Conservation (phyloP, 2,329 filamentous ascomycete genomes). For the Rutstroemia sydowiana region DNA sequence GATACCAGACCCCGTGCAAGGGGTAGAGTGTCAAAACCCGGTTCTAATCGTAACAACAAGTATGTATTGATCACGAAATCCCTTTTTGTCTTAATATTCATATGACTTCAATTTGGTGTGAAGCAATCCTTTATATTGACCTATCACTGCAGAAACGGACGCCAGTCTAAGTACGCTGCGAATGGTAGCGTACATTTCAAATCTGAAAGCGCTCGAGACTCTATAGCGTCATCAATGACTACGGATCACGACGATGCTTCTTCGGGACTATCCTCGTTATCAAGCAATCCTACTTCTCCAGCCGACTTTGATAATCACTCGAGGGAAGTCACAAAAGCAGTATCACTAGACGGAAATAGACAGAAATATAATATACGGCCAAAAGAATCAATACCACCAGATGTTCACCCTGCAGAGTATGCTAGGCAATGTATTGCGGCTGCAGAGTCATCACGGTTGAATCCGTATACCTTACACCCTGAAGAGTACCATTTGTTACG, state of each 20-base stretch:
- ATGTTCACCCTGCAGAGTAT: slow-evolving; percentile 68
- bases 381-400: slow-evolving; percentile 75
- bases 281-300: slow-evolving; percentile 59
- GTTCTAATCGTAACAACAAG: slow-evolving; percentile 16
- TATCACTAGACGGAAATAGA: slow-evolving; percentile 24
- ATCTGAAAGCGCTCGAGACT: slow-evolving; percentile 32
- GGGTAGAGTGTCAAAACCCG: slow-evolving; percentile 16
- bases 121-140: slow-evolving; percentile 17
- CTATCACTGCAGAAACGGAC: slow-evolving; percentile 19
- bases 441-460: slow-evolving; percentile 81
- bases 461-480: slow-evolving; percentile 79
- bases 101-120: slow-evolving; percentile 7
- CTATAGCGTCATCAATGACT: slow-evolving; percentile 45
- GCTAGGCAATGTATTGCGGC: slow-evolving; percentile 87
- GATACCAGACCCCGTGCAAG: slow-evolving; percentile 15
- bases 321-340: slow-evolving; percentile 24
- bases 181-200: slow-evolving; percentile 26
- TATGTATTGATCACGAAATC: slow-evolving; percentile 22
- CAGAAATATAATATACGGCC: slow-evolving; percentile 55
- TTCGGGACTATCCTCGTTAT: slow-evolving; percentile 45
- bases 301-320: slow-evolving; percentile 39
- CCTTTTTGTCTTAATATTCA: slow-evolving; percentile 2
- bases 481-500: slow-evolving; percentile 78
- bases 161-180: slow-evolving; percentile 17
- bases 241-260: slow-evolving; percentile 43